Conservation (phyloP, 2,329 filamentous ascomycete genomes). For the Fusarium solani-melongenae region DNA sequence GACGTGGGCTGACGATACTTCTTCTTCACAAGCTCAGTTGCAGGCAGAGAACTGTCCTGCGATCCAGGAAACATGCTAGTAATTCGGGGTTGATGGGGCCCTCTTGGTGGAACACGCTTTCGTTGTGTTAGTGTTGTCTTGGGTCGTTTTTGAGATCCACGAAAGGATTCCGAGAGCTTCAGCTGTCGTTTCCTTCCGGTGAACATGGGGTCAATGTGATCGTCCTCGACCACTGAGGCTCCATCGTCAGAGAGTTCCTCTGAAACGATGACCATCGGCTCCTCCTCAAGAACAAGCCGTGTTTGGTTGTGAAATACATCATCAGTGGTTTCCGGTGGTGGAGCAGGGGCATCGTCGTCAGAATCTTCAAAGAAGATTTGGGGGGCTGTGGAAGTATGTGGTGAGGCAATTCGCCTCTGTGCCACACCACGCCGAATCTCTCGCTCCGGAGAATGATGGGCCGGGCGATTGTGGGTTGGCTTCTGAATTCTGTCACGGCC, state of each 20-base stretch:
- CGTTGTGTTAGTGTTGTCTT: conserved; percentile 32
- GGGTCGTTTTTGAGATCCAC: conserved; percentile 40
- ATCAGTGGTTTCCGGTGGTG: conserved; percentile 32
- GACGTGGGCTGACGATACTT: conserved; percentile 27
- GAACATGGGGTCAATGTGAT: conserved; percentile 64
- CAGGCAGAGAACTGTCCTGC: conserved; percentile 4
- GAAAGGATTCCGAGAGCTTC: conserved; percentile 41
- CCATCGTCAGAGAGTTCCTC: conserved; percentile 44
- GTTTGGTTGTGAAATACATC: conserved; percentile 44
- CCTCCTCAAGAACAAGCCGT: conserved; percentile 35
- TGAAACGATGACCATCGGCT: background rate
- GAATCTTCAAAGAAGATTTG: conserved; percentile 60
- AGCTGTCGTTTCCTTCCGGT: conserved; percentile 55
- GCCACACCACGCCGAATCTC: conserved; percentile 62
- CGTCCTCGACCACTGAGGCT: conserved; percentile 60
- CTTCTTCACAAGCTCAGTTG: conserved; percentile 23
- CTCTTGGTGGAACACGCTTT: conserved; percentile 33
- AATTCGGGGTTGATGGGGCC: conserved; percentile 47
- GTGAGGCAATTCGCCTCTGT: conserved; percentile 52
- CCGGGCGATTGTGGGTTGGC: conserved; percentile 42
- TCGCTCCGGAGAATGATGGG: conserved; percentile 51
- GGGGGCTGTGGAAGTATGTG: conserved; percentile 40
- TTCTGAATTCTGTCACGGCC: conserved; percentile 47
- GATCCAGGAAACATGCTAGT: conserved; percentile 43
- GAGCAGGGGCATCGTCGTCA: conserved; percentile 52